A percentile compares a stretch with the other conserved stretches of the same genome.
Evolutionary conservation across 2,329 filamentous ascomycete genomes (phyloP).

Genomic region (Stagonosporopsis chrysanthemi): DNA sequence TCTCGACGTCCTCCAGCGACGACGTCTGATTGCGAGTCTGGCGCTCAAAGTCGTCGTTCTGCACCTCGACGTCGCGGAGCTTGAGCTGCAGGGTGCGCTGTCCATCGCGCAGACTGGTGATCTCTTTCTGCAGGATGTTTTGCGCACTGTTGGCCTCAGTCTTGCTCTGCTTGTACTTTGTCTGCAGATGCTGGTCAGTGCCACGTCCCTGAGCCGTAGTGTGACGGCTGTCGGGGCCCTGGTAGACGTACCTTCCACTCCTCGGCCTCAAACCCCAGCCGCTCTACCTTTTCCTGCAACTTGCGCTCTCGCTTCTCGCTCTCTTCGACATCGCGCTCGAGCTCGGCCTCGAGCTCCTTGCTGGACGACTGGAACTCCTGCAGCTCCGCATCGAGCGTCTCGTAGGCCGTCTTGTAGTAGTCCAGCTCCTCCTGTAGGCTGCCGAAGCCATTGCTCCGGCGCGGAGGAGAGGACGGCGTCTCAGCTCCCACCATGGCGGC

Average conservation of each 20-base stretch:
- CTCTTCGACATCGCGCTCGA: constrained; percentile 95
- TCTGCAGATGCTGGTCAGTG: constrained; percentile 58
- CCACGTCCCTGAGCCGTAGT: not conserved
- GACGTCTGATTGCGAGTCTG: constrained; percentile 96
- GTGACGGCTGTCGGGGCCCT: not conserved
- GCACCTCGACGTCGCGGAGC: constrained; percentile 93
- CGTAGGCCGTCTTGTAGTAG: constrained; percentile 97
- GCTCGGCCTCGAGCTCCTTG: constrained; percentile 89
- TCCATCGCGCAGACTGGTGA: constrained; percentile 85
- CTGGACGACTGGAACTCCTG: constrained; percentile 94
- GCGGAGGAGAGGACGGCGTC: constrained; percentile 44
- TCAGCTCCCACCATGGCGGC: constrained; percentile 42
- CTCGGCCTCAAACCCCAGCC: constrained; percentile 85
- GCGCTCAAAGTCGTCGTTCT: constrained; percentile 97
- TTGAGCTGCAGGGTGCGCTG: constrained; percentile 83
- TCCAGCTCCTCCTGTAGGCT: constrained; percentile 75
- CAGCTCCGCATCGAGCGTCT: constrained; percentile 88
- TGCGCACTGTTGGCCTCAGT: constrained; percentile 84
- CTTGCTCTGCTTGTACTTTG: constrained; percentile 96
- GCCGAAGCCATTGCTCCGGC: constrained; percentile 39
- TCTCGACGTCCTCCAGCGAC: constrained; percentile 94
- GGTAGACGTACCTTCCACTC: constrained; percentile 86
- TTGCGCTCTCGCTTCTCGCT: constrained; percentile 91
- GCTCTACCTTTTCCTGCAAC: constrained; percentile 86
- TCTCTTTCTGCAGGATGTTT: constrained; percentile 89